Base-by-base conservation (phyloP, 345 rosid species). In the Populus alba region DNA sequence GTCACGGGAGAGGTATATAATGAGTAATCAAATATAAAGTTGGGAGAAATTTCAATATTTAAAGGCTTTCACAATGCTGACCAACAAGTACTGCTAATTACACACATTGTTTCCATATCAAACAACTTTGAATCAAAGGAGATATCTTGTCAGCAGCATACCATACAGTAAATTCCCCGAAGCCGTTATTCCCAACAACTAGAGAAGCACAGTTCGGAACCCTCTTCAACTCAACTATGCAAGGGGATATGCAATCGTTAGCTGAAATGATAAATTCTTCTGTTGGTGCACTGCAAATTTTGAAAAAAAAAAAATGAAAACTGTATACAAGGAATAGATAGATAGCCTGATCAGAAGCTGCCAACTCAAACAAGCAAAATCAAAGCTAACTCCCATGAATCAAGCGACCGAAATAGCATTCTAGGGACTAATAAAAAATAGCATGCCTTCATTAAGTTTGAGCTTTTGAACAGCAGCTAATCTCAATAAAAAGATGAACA, bases 101-200 rank as follows among this genome's bases (percentile, higher is more conserved):
- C 55, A 67, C 25, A 25, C 49, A 68, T 59, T 17, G 10, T 68
- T 76, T 39, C 73, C 53, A 27, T 69, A 45, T 70, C 29, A 2
- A 6, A 41, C 38, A 49, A 45, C 25, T 18, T 7, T 18, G 37
- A 71, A 68, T 17, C 49, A 77, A 66, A 77, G 38, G 66, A 71
- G 22, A 76, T 23, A 35, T 70, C 49, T 6, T 47, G 47, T 75
- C 79, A 47, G 57, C 45, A 77, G 72, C 88, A n/a, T 91, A 95
- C 98, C 99, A 94, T 78, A 95, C 8, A 65, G 84, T 86, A 81
- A 95, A 95, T 78, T 94, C 95, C 72, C 94, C 97, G 78, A 83
- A 78, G 82, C 90, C 95, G 81, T 89, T 87, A 81, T 88, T 94
- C 75, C 98, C 97, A 23, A 94, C 74, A 71, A 95, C 84, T 20